phyloP scores from a whole-genome alignment of 2,329 filamentous ascomycete genomes.

The Amauroascus niger region DNA sequence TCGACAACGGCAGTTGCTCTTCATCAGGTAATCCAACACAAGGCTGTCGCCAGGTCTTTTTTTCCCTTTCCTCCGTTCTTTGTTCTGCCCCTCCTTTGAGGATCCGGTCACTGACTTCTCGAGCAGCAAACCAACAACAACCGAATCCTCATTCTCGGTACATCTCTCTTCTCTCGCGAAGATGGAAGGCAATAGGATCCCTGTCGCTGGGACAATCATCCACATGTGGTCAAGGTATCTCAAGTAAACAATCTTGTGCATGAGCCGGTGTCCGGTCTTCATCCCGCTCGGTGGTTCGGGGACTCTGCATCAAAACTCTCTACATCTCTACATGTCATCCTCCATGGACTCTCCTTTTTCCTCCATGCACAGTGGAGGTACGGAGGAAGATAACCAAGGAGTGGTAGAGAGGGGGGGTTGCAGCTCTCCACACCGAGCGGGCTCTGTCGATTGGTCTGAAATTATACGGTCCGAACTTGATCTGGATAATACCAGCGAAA shows the following conservation, averaged over 20 bases:
- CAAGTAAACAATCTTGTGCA: constrained; percentile 41
- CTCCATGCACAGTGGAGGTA: too few relatives aligned
- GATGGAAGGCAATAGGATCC: constrained; percentile 33
- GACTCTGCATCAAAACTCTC: constrained; percentile 4
- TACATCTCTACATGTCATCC: not conserved
- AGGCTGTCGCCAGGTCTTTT: not conserved
- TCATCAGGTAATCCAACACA: constrained; percentile 6
- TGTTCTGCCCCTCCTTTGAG: not conserved
- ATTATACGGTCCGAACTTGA: constrained; percentile 94
- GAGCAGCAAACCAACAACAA: not conserved
- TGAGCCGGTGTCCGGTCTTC: constrained; percentile 55
- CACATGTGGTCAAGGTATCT: constrained; percentile 42
- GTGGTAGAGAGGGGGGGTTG: constrained; percentile 11
- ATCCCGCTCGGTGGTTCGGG: constrained; percentile 19
- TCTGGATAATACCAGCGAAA: constrained; percentile 99
- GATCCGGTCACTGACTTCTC: not conserved
- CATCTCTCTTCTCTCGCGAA: constrained; percentile 17
- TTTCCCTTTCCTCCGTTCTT: not conserved
- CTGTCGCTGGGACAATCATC: constrained; percentile 32
- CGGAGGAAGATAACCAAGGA: too few relatives aligned
- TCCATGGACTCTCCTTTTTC: too few relatives aligned
- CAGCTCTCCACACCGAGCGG: constrained; percentile 8
- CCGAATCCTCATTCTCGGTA: constrained; percentile 15
- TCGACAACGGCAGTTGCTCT: not conserved
- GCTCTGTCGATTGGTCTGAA: constrained; percentile 37